Base-by-base conservation (phyloP, 179 eudicot genomes). In the Silene vulgaris region DNA sequence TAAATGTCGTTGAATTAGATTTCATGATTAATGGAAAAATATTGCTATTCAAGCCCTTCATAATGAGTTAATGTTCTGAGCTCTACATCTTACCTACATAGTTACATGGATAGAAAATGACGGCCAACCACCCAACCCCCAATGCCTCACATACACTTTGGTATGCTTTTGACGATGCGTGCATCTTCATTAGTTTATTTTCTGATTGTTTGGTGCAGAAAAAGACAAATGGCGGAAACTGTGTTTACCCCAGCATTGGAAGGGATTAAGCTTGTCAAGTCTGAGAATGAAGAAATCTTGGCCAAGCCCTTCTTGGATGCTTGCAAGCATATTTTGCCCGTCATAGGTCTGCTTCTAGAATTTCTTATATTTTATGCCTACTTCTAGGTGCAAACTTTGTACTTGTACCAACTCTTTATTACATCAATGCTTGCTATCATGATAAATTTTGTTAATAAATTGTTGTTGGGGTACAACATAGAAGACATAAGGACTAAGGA, bases 271-370 rank as follows among this genome's bases (percentile, higher is more conserved):
- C 77, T 83, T 65, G 85, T 89, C 71, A 94, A 90, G 83, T 85
- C 94, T 29, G 95, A 90, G 56, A 75, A 84, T 74, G 97, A 86
- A 32, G 96, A 90, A 56, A 69, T 94, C 79, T 77, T 88, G 82
- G 81, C 90, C 56, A 86, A 79, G 85, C 97, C 97, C 72, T 94
- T 92, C 84, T 85, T 94, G 88, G 97, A 92, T 35, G 90, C 89
- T 0, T 91, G 98, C 90, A 90, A 87, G 84, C 87, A 81, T 20
- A 83, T 94, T 80, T 78, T 94, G 70, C 98, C 98, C 28, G 87
- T 92, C 78, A 83, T 94, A 82, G 98, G 98, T 91, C 62, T 50
- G 79, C 59, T 66, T 77, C 12, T 57, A 13, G 57, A 19, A 63
- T 66, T 4, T 32, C 65, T 57, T 32, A 2, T 72, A 5, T 37